Evolutionary conservation across 305 asterid genomes (phyloP).

Genomic region (Solanum aculeatissimum): DNA sequence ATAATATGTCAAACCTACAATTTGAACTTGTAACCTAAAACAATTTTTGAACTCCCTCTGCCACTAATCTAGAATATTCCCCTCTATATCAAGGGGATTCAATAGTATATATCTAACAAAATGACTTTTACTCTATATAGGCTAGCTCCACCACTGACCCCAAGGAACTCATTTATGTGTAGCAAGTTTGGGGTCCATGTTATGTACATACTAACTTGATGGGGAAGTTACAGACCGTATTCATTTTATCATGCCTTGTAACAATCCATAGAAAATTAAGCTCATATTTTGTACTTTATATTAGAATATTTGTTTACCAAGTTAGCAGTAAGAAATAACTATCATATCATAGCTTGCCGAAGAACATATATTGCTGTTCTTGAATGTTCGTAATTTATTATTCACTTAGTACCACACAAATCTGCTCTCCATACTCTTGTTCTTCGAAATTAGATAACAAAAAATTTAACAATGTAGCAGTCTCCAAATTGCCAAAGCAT

Average conservation of each 20-base stretch:
- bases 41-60: not conserved
- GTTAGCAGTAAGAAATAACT: not conserved
- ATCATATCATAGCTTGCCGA: not conserved
- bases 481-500: not conserved
- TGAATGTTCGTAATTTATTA: not conserved
- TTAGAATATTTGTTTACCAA: too few species aligned
- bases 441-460: not conserved
- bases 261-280: not conserved
- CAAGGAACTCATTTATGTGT: not conserved
- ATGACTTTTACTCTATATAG: not conserved
- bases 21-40: too few species aligned
- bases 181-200: not conserved
- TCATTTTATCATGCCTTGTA: not conserved
- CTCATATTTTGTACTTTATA: not conserved
- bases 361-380: not conserved
- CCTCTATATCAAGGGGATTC: not conserved
- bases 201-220: not conserved
- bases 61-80: not conserved
- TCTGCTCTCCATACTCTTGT: not conserved
- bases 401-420: not conserved
- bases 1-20: not conserved
- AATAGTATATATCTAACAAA: not conserved
- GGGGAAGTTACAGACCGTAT: not conserved
- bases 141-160: too few species aligned
- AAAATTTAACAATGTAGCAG: not conserved